phyloP scores from a whole-genome alignment of 2,329 filamentous ascomycete species.

The Fusarium nelsonii region DNA sequence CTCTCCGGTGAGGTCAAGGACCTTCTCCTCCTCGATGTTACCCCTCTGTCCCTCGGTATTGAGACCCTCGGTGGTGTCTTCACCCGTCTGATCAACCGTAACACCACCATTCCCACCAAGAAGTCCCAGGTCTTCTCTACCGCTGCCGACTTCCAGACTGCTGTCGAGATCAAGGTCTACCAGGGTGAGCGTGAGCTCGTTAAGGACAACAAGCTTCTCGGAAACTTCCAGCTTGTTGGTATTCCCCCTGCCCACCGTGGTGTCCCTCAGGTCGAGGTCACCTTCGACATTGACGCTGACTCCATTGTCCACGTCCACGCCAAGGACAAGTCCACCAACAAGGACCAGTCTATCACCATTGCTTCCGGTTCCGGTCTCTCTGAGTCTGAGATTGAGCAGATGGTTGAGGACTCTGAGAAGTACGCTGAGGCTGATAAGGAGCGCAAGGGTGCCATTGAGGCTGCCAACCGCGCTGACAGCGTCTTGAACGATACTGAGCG shows the following conservation, averaged over 20 bases:
- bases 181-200: constrained; percentile 99
- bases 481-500: constrained; percentile 98
- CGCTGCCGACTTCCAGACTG: constrained; percentile 97
- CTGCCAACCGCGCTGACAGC: constrained; percentile 96
- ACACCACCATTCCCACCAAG: constrained; percentile 99
- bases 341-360: constrained; percentile 99
- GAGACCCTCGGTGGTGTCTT: constrained; percentile 98
- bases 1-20: constrained; percentile 97
- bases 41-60: constrained; percentile 95
- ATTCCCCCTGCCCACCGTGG: constrained; percentile 96
- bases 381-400: constrained; percentile 92
- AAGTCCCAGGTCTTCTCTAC: constrained; percentile 99
- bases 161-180: constrained; percentile 99
- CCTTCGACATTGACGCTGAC: constrained; percentile 98
- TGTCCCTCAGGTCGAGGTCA: constrained; percentile 96
- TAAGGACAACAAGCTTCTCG: constrained; percentile 97
- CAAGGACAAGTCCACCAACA: constrained; percentile 99
- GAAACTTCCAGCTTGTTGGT: constrained; percentile 99
- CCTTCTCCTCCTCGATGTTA: constrained; percentile 93
- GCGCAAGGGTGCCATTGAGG: constrained; percentile 94
- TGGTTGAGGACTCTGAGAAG: constrained; percentile 98
- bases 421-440: constrained; percentile 96
- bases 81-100: constrained; percentile 97
- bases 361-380: constrained; percentile 97
- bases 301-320: constrained; percentile 98